These are phyloP conservation scores for Gnaphalium uliginosum DNA, from an alignment of 129 eudicot species.

Conservation along the genomic window DNA sequence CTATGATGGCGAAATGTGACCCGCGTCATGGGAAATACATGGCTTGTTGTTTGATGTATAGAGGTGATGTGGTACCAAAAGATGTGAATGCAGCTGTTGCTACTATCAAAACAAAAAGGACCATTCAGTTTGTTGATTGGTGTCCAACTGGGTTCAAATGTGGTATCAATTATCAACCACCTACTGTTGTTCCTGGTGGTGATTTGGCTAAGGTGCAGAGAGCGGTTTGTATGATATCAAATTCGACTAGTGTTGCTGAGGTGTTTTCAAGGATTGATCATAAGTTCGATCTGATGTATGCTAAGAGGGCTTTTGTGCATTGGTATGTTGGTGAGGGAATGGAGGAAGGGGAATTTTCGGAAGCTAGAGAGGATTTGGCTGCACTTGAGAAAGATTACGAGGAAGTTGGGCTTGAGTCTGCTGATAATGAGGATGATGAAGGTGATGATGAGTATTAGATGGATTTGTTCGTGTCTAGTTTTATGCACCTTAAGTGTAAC, in stretches of 20 bases:
- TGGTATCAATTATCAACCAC: conserved; percentile 78
- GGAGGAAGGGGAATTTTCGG: conserved; percentile 85
- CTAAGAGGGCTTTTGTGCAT: conserved; percentile 73
- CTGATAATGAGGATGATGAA: conserved; percentile 65
- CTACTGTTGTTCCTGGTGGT: conserved; percentile 80
- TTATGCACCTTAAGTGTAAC: background rate
- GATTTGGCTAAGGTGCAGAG: conserved; percentile 81
- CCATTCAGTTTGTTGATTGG: conserved; percentile 83
- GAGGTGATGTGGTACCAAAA: conserved; percentile 74
- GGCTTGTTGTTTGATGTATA: conserved; percentile 83
- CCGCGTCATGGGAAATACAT: conserved; percentile 79
- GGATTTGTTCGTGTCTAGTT: background rate
- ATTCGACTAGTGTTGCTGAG: conserved; percentile 89
- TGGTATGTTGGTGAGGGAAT: conserved; percentile 89
- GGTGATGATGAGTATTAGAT: conserved; percentile 67
- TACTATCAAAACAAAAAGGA: conserved; percentile 71
- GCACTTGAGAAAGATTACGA: conserved; percentile 83
- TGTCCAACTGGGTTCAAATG: conserved; percentile 87
- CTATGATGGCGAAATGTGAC: conserved; percentile 87
- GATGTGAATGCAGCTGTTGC: conserved; percentile 78
- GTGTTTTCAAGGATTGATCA: conserved; percentile 80
- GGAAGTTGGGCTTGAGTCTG: conserved; percentile 76
- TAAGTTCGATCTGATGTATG: conserved; percentile 78
- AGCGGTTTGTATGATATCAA: conserved; percentile 76
- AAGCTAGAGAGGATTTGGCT: conserved; percentile 82